Conservation (phyloP, 2,329 filamentous ascomycete genomes). For the Arthrinium puccinioides region DNA sequence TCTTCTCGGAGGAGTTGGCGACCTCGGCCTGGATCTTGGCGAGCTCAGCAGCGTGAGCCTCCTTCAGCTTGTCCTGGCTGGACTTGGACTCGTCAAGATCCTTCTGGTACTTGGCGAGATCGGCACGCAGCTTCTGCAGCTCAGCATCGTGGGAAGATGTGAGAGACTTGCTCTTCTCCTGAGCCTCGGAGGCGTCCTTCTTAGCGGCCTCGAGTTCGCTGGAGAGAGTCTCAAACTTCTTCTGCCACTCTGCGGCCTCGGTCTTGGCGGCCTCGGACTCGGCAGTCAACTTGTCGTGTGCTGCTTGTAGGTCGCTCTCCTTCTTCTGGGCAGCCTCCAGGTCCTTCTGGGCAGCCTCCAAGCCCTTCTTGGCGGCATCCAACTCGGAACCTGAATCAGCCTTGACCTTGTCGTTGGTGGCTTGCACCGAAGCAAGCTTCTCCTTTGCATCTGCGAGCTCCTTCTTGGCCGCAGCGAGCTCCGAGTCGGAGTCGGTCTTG, state of each 20-base stretch:
- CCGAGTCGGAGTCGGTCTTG: constrained; percentile 25
- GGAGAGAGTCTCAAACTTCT: constrained; percentile 12
- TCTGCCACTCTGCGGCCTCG: constrained; percentile 16
- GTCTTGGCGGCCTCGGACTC: constrained; percentile 24
- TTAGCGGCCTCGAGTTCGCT: constrained; percentile 14
- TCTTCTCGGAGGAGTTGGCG: constrained; percentile 14
- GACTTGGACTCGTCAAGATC: constrained; percentile 17
- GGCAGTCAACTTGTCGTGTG: constrained; percentile 13
- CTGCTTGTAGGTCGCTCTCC: constrained; percentile 8
- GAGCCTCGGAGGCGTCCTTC: constrained; percentile 12
- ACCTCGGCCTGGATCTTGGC: constrained; percentile 9
- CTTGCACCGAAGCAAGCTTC: constrained; percentile 24
- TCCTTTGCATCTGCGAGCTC: constrained; percentile 25
- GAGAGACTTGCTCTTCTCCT: constrained; percentile 11
- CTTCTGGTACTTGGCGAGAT: constrained; percentile 15
- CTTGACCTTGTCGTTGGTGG: constrained; percentile 12
- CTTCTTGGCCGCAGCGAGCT: constrained; percentile 24
- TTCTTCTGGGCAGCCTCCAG: constrained; percentile 11
- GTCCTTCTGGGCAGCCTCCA: constrained; percentile 14
- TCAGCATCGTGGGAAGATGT: constrained; percentile 14
- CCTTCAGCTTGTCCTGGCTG: constrained; percentile 12
- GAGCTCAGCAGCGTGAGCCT: no score
- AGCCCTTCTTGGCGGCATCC: constrained; percentile 5
- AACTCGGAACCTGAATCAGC: not conserved
- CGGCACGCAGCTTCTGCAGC: constrained; percentile 17